phyloP scores from a whole-genome alignment of 805 yeast genomes.

The Yueomyces sinensis region DNA sequence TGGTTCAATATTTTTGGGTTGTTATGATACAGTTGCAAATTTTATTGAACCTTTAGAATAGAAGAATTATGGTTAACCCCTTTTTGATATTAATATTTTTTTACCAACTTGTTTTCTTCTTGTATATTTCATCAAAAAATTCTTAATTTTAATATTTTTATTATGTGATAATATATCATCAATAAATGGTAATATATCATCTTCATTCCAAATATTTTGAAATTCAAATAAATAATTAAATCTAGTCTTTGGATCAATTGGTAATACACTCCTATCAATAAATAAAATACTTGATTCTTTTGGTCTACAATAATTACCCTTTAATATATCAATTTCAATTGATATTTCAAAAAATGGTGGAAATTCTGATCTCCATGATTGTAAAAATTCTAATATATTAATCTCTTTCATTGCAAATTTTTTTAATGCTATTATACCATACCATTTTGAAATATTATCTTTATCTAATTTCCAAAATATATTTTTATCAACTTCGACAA shows the following conservation, averaged over 20 bases:
- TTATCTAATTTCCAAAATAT: constrained; percentile 29
- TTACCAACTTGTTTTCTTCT: constrained; percentile 36
- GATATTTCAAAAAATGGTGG: constrained; percentile 53
- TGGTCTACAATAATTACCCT: constrained; percentile 44
- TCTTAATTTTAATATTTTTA: constrained; percentile 40
- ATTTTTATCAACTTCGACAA: background rate
- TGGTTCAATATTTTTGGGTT: constrained; percentile 93
- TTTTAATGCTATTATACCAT: constrained; percentile 42
- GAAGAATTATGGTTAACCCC: no score
- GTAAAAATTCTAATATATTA: constrained; percentile 39
- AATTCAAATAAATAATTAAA: constrained; percentile 38
- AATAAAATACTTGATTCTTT: constrained; percentile 38
- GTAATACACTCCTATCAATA: constrained; percentile 36
- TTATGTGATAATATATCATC: constrained; percentile 35
- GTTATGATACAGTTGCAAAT: constrained; percentile 51
- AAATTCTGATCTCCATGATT: constrained; percentile 48
- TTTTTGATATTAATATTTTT: background rate
- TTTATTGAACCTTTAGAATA: background rate
- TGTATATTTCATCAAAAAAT: constrained; percentile 50
- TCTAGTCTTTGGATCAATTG: constrained; percentile 35
- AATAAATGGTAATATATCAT: constrained; percentile 51
- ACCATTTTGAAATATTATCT: constrained; percentile 40
- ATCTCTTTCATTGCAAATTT: constrained; percentile 23
- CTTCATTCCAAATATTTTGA: constrained; percentile 48
- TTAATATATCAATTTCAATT: constrained; percentile 38